Conservation (phyloP, 129 eudicot species). For the Lactuca sativa region DNA sequence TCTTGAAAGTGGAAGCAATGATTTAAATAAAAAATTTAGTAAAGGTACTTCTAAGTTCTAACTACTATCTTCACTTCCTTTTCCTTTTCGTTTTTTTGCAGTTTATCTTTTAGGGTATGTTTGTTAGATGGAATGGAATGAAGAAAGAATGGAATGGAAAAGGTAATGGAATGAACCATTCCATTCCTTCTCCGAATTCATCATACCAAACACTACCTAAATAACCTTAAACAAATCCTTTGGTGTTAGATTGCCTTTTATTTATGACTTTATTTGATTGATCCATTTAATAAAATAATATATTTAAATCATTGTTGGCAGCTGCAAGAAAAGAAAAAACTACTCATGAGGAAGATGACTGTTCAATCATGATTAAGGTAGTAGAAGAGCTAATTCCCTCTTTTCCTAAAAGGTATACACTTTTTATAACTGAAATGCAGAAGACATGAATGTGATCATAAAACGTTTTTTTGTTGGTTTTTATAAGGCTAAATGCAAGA, state of each 20-base stretch:
- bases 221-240: neutral
- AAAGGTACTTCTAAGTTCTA: constrained; percentile 26
- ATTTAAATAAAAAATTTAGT: constrained; percentile 3
- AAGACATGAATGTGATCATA: too few relatives aligned
- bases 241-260: neutral
- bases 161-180: too few relatives aligned
- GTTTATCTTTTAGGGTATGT: neutral
- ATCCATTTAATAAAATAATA: constrained; percentile 2
- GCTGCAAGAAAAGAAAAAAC: constrained; percentile 3
- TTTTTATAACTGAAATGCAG: neutral
- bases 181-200: too few relatives aligned
- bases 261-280: neutral
- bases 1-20: constrained; percentile 31
- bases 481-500: too few relatives aligned
- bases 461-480: too few relatives aligned
- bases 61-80: constrained; percentile 3
- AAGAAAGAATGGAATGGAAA: too few relatives aligned
- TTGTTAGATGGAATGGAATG: neutral
- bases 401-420: constrained; percentile 26
- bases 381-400: constrained; percentile 26
- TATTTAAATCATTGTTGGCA: constrained; percentile 15
- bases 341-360: constrained; percentile 9
- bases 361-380: constrained; percentile 10
- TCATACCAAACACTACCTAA: too few relatives aligned
- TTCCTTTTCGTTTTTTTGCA: neutral